A percentile compares a stretch with the other conserved stretches of the same genome.
phyloP scores from a whole-genome alignment of 2,329 filamentous ascomycete species.

The Alternaria gansuensis region DNA sequence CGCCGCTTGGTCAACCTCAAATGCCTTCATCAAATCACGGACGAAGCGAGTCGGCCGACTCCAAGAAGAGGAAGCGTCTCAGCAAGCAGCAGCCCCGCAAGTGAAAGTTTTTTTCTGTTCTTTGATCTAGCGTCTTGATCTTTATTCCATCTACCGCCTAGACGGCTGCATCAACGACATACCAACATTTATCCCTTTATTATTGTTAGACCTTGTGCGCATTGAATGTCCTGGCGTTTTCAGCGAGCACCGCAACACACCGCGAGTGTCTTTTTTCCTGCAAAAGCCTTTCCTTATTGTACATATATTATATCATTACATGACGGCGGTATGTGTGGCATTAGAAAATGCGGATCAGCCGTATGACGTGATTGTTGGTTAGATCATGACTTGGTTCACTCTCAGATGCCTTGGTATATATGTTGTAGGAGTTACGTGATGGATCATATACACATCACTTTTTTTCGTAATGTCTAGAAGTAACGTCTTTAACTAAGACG shows the following conservation, averaged over 20 bases:
- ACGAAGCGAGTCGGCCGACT: slow-evolving; percentile 47
- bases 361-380: slow-evolving; percentile 13
- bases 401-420: slow-evolving; percentile 9
- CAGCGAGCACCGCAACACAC: slow-evolving; percentile 7
- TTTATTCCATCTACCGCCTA: slow-evolving; percentile 10
- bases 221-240: slow-evolving; percentile 16
- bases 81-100: slow-evolving; percentile 47
- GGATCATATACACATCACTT: slow-evolving; percentile 12
- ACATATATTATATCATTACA: slow-evolving; percentile 23
- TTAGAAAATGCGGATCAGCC: slow-evolving; percentile 7
- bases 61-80: slow-evolving; percentile 49
- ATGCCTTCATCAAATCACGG: slow-evolving; percentile 30
- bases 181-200: slow-evolving; percentile 8
- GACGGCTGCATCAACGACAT: neutral
- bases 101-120: slow-evolving; percentile 18
- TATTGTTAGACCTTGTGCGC: slow-evolving; percentile 5
- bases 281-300: slow-evolving; percentile 21
- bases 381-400: slow-evolving; percentile 30
- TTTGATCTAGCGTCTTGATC: slow-evolving; percentile 16
- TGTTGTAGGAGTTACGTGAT: slow-evolving; percentile 12
- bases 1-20: slow-evolving; percentile 35
- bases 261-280: slow-evolving; percentile 8
- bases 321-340: slow-evolving; percentile 11
- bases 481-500: neutral
- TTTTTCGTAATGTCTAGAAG: slow-evolving; percentile 21